Base-by-base conservation (phyloP, 805 yeast species). In the Debaryomyces castellii region DNA sequence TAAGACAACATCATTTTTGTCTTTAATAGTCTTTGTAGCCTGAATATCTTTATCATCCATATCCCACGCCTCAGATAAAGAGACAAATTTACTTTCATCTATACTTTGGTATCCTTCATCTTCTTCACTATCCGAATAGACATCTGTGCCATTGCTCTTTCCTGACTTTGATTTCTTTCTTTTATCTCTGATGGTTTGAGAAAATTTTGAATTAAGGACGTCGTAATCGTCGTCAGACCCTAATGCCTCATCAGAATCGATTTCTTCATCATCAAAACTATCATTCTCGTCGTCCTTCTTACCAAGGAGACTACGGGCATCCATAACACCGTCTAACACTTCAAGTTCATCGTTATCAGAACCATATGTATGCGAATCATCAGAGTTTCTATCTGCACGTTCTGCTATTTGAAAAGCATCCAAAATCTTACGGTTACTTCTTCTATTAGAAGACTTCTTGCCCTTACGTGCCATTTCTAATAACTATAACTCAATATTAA, bases 11-110 rank as follows among this genome's bases (percentile, higher is more conserved):
- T 60, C 66, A 42, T 50, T 57, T 48, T 40, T 50, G 38, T 46
- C 58, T 27, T 44, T 50, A 21, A 35, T 23, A 17, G 51, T 43
- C 18, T 45, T 50, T 21, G 55, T 49, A 34, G 58, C 49, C 39
- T 54, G 58, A 42, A 59, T 51, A 48, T 79, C 84, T 23, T 62
- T 67, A 25, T 83, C 89, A 60, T 88, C 94, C 65, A 81, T 64
- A 58, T 87, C 97, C 96, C 96, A 89, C 3, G 88, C 90, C 53
- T 84, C 90, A n/a, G 96, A 85, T 33, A 90, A 71, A 0, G 95
- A 80, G 48, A 86, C 76, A 44, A 90, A 73, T 52, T 89, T 87
- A 24, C 65, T 71, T 59, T 89, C 96, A 55, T 89, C 96, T 36
- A 87, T 74, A 58, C 91, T 83, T 21, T 78, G 78, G 58, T 87